phyloP scores from a whole-genome alignment of 768 basidiomycete genomes.

The Amanita pseudoporphyria region DNA sequence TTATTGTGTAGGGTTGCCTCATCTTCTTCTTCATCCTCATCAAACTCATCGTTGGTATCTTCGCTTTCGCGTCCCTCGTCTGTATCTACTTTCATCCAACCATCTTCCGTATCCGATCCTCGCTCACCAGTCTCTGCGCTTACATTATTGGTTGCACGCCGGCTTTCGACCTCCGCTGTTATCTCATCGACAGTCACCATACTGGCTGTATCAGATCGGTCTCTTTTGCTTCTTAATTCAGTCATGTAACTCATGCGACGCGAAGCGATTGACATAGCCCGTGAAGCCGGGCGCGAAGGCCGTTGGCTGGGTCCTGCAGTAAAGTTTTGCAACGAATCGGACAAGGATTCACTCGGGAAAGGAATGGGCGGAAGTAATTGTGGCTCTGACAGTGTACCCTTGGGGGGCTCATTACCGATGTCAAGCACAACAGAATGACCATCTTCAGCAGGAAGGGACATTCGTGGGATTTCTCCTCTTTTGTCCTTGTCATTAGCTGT shows the following conservation, averaged over 20 bases:
- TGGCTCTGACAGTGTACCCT: constrained; percentile 23
- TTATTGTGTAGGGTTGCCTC: constrained; percentile 25
- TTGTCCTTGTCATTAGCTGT: constrained; percentile 6
- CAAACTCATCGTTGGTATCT: constrained; percentile 23
- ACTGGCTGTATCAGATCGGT: constrained; percentile 82
- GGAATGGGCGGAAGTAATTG: constrained; percentile 72
- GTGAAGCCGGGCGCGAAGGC: constrained; percentile 28
- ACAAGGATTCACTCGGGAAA: constrained; percentile 68
- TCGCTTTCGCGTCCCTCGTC: constrained; percentile 30
- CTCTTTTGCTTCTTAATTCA: constrained; percentile 72
- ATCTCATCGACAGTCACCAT: constrained; percentile 96
- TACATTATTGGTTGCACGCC: constrained; percentile 40
- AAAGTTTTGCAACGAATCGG: constrained; percentile 64
- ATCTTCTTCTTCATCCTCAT: constrained; percentile 25
- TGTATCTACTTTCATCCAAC: constrained; percentile 66
- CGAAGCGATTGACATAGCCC: constrained; percentile 39
- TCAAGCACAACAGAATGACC: constrained; percentile 57
- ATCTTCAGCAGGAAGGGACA: constrained; percentile 70
- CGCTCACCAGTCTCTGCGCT: constrained; percentile 11
- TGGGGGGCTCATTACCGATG: constrained; percentile 22
- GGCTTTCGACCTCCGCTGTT: constrained; percentile 85
- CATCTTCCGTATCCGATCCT: constrained; percentile 10
- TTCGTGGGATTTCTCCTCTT: constrained; percentile 49
- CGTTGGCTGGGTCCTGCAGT: constrained; percentile 22
- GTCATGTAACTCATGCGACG: constrained; percentile 76